Evolutionary conservation across 1,284 basidiomycete species (phyloP).

Genomic region (Coniferiporia sulphurascens): DNA sequence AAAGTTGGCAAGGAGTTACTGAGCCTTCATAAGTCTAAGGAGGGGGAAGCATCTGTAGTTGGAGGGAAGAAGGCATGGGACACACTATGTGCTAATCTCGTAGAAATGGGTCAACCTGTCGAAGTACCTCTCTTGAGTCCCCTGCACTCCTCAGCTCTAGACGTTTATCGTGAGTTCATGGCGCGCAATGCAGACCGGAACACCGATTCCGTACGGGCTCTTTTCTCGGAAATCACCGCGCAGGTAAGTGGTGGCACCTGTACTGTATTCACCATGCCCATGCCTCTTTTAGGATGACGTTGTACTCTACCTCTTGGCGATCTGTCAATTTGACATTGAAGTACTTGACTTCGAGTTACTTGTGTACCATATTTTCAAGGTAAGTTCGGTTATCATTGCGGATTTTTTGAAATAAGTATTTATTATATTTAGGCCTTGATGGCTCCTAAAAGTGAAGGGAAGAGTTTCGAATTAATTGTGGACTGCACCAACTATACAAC

Average conservation of each 20-base stretch:
- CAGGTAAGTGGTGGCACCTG: constrained; percentile 26
- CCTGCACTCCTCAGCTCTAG: constrained; percentile 47
- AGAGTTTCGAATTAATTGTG: constrained; percentile 68
- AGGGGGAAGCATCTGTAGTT: constrained; percentile 48
- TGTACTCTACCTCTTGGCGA: constrained; percentile 56
- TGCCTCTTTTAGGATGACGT: constrained; percentile 38
- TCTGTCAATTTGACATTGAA: constrained; percentile 74
- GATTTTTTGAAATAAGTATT: constrained; percentile 2
- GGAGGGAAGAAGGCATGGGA: constrained; percentile 76
- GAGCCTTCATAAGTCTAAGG: constrained; percentile 63
- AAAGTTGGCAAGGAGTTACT: constrained; percentile 81
- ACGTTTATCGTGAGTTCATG: constrained; percentile 68
- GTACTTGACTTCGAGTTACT: constrained; percentile 82
- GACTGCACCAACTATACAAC: constrained; percentile 81
- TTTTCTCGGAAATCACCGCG: constrained; percentile 61
- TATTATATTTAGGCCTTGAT: constrained; percentile 32
- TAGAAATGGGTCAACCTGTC: constrained; percentile 70
- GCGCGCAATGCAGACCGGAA: constrained; percentile 58
- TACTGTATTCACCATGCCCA: not conserved
- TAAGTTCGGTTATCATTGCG: constrained; percentile 26
- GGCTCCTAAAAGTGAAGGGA: constrained; percentile 41
- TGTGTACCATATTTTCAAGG: constrained; percentile 80
- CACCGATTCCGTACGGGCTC: constrained; percentile 54
- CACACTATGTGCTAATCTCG: constrained; percentile 66
- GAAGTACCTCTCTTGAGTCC: constrained; percentile 57